These are phyloP conservation scores for Talaromyces albobiverticillius DNA, from an alignment of 2,329 filamentous ascomycete species.

Conservation along the genomic window DNA sequence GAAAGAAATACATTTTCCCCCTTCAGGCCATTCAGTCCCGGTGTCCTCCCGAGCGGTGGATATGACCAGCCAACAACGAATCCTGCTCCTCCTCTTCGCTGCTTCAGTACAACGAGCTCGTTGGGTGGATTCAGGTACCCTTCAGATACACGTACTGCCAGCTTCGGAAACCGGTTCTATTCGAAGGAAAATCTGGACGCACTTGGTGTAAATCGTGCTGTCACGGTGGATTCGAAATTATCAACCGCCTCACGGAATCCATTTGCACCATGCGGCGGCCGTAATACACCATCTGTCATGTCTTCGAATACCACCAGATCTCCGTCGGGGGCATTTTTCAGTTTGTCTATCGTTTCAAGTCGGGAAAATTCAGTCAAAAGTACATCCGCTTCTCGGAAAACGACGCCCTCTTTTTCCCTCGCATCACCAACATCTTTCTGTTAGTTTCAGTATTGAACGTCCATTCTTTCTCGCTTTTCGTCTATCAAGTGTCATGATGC, in stretches of 20 bases:
- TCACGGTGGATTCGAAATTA: neutral
- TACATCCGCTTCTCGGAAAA: neutral
- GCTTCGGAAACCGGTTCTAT: neutral
- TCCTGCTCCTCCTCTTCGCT: neutral
- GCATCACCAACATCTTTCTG: constrained; percentile 9
- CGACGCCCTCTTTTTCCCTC: constrained; percentile 7
- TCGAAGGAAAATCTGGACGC: constrained; percentile 1
- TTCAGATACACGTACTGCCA: neutral
- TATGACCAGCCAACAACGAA: neutral
- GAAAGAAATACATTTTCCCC: constrained; percentile 1
- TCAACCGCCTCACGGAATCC: neutral
- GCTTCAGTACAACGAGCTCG: neutral
- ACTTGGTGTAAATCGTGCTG: constrained; percentile 6
- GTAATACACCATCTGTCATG: neutral
- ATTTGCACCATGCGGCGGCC: neutral
- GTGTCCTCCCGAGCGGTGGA: neutral
- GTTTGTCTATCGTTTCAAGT: constrained; percentile 2
- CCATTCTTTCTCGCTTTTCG: neutral
- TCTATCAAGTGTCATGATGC: no score
- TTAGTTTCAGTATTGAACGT: neutral
- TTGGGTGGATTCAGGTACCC: neutral
- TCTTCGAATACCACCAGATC: neutral
- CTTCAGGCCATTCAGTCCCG: constrained; percentile 7
- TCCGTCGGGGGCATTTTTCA: neutral
- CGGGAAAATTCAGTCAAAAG: constrained; percentile 2